A percentile compares a stretch with the other conserved stretches of the same genome.
phyloP scores from a whole-genome alignment of 2,329 filamentous ascomycete species.

The Fusarium mangiferae region DNA sequence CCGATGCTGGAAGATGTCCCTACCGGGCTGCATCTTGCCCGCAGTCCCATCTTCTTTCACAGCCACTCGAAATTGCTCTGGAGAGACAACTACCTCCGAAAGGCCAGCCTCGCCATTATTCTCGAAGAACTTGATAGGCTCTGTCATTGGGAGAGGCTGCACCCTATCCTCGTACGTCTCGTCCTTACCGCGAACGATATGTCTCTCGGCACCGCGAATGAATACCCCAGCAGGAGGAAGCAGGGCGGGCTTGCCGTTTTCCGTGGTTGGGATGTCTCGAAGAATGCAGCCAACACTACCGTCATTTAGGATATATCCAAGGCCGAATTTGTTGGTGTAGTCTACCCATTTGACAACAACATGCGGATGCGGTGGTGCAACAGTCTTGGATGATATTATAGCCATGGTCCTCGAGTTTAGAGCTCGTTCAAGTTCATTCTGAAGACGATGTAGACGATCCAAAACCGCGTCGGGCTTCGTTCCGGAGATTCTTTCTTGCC shows the following conservation, averaged over 20 bases:
- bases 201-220: constrained; percentile 75
- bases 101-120: constrained; percentile 74
- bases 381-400: constrained; percentile 64
- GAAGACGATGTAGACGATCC: constrained; percentile 64
- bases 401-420: constrained; percentile 72
- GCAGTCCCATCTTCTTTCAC: constrained; percentile 67
- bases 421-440: constrained; percentile 69
- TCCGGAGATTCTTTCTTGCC: constrained; percentile 59
- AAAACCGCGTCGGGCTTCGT: constrained; percentile 69
- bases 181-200: constrained; percentile 72
- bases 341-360: constrained; percentile 86
- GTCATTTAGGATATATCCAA: constrained; percentile 85
- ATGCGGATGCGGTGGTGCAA: constrained; percentile 66
- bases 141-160: constrained; percentile 72
- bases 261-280: constrained; percentile 63
- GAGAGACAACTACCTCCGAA: constrained; percentile 70
- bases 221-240: constrained; percentile 78
- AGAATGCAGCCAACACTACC: constrained; percentile 80
- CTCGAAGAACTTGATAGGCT: constrained; percentile 77
- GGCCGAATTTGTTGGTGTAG: constrained; percentile 86
- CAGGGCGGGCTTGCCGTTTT: constrained; percentile 60
- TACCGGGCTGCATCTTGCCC: constrained; percentile 70
- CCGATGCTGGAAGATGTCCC: constrained; percentile 71
- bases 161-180: constrained; percentile 64
- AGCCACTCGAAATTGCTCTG: constrained; percentile 68